These are phyloP conservation scores for Suillus paluster DNA, from an alignment of 768 basidiomycete species.

Conservation along the genomic window DNA sequence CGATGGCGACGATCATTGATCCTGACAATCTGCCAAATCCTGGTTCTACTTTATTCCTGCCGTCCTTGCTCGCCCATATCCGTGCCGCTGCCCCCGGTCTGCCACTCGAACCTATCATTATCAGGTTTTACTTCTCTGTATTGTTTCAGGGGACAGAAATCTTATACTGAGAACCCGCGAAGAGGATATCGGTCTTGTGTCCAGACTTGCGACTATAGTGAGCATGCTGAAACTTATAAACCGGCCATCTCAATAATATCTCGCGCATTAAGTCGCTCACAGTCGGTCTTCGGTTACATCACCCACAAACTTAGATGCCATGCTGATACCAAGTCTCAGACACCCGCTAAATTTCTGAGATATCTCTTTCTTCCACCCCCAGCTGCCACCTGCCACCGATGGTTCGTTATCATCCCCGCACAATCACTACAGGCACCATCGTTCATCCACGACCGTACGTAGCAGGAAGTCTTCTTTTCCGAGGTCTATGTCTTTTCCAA, in stretches of 20 bases:
- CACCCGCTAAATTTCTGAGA: slow-evolving; percentile 37
- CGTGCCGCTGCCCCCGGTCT: slow-evolving; percentile 48
- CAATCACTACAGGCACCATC: slow-evolving; percentile 16
- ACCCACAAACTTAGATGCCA: slow-evolving; percentile 61
- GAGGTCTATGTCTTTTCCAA: slow-evolving; percentile 22
- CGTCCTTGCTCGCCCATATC: slow-evolving; percentile 51
- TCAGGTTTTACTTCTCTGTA: slow-evolving; percentile 71
- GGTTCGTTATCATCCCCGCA: slow-evolving; percentile 10
- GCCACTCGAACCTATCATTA: slow-evolving; percentile 63
- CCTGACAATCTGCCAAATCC: slow-evolving; percentile 37
- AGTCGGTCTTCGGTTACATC: slow-evolving; percentile 59
- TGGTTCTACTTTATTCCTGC: slow-evolving; percentile 54
- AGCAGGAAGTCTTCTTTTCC: slow-evolving; percentile 32
- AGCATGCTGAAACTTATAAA: slow-evolving; percentile 5
- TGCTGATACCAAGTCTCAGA: slow-evolving; percentile 18
- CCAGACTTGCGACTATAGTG: slow-evolving; percentile 63
- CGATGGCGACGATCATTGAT: slow-evolving; percentile 23
- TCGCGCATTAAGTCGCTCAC: slow-evolving; percentile 53
- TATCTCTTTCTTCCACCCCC: slow-evolving; percentile 42
- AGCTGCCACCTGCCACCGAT: slow-evolving; percentile 21
- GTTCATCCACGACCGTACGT: slow-evolving; percentile 26
- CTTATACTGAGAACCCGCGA: slow-evolving; percentile 67
- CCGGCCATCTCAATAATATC: slow-evolving; percentile 4
- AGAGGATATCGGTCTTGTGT: slow-evolving; percentile 65
- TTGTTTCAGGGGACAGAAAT: slow-evolving; percentile 65